phyloP scores from a whole-genome alignment of 2,329 filamentous ascomycete genomes.

The Coleophoma eucalyptorum region DNA sequence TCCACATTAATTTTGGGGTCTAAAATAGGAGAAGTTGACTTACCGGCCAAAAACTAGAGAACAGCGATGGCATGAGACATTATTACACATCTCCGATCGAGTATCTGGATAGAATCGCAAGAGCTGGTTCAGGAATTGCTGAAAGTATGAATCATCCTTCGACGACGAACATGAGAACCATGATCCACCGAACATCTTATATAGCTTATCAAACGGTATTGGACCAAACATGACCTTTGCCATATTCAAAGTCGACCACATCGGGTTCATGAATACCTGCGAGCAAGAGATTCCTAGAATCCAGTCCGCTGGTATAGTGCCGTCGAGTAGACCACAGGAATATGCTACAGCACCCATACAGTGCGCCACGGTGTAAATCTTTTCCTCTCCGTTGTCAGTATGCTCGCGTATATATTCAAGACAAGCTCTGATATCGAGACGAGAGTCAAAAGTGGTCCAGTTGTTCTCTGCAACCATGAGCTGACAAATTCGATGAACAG shows the following conservation, averaged over 20 bases:
- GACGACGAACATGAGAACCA: constrained; percentile 53
- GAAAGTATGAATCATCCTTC: constrained; percentile 41
- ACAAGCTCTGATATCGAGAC: constrained; percentile 54
- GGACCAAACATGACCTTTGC: constrained; percentile 47
- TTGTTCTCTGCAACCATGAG: constrained; percentile 43
- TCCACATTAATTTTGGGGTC: no score
- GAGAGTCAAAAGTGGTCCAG: constrained; percentile 57
- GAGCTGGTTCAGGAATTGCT: constrained; percentile 49
- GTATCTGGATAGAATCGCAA: constrained; percentile 54
- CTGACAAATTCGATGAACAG: constrained; percentile 54
- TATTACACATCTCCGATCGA: constrained; percentile 55
- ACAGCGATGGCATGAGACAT: constrained; percentile 56
- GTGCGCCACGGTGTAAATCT: constrained; percentile 56
- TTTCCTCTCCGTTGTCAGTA: constrained; percentile 24
- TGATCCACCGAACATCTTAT: constrained; percentile 41
- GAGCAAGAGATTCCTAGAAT: constrained; percentile 54
- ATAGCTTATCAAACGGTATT: constrained; percentile 44
- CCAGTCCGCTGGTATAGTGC: constrained; percentile 53
- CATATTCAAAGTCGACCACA: constrained; percentile 52
- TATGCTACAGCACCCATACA: constrained; percentile 62
- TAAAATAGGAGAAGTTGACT: background rate
- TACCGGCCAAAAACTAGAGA: constrained; percentile 57
- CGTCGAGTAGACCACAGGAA: constrained; percentile 55
- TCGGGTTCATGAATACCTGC: constrained; percentile 61
- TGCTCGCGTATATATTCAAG: constrained; percentile 45